Evolutionary conservation across 257 asterid species (phyloP).

Genomic region (Rauvolfia tetraphylla): DNA sequence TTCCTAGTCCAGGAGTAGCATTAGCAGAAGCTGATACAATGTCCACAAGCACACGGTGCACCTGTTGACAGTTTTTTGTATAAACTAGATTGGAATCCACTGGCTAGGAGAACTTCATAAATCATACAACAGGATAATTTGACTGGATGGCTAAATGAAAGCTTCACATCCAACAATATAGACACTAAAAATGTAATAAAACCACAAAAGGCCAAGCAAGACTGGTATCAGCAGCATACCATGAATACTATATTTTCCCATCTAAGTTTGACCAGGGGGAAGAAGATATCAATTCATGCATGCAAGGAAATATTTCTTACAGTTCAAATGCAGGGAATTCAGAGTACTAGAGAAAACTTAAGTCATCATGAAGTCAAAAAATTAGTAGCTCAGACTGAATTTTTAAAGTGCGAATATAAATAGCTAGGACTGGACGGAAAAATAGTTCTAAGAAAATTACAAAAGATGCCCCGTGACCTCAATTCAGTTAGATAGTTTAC

Average conservation of each 20-base stretch:
- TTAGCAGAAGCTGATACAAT: conserved; percentile 91
- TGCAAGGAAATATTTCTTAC: neutral
- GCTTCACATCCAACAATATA: too few relatives aligned
- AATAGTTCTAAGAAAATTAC: neutral
- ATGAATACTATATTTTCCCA: neutral
- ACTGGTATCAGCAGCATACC: neutral
- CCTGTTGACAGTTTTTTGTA: conserved; percentile 35
- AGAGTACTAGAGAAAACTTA: neutral
- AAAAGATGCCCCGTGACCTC: neutral
- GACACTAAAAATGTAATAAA: too few relatives aligned
- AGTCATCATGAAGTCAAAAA: neutral
- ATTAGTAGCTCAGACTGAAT: neutral
- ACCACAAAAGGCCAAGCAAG: neutral
- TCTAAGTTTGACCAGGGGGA: neutral
- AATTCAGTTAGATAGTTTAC: neutral
- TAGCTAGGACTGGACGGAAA: neutral
- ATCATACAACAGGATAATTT: neutral
- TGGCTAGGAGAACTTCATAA: neutral
- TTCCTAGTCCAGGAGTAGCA: conserved; percentile 97
- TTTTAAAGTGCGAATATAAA: neutral
- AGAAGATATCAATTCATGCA: neutral
- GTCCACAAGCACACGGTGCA: conserved; percentile 87
- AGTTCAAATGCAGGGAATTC: neutral
- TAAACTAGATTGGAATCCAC: conserved; percentile 2
- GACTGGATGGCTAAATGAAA: too few relatives aligned